Conservation (phyloP, 768 basidiomycete species). For the Daedalea quercina region DNA sequence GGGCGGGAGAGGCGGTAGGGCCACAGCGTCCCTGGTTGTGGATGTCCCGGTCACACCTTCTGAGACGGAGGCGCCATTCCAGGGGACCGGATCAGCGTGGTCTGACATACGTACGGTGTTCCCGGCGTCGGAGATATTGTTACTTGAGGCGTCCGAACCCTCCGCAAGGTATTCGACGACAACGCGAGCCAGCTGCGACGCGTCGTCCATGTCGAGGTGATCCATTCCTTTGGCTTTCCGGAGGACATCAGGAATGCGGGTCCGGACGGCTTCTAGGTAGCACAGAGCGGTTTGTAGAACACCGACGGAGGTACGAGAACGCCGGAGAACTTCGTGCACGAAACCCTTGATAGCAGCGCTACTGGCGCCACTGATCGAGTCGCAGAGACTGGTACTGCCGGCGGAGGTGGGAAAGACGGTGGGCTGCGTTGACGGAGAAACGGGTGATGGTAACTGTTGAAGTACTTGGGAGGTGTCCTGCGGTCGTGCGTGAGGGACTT, state of each 20-base stretch:
- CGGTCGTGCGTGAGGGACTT: neutral
- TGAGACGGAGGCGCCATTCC: neutral
- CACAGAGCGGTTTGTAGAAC: slow-evolving; percentile 85
- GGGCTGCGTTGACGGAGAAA: slow-evolving; percentile 42
- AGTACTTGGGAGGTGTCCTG: neutral
- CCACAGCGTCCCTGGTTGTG: slow-evolving; percentile 5
- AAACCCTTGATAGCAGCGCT: slow-evolving; percentile 66
- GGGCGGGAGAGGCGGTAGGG: slow-evolving; percentile 18
- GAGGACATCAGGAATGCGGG: slow-evolving; percentile 57
- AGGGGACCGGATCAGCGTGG: slow-evolving; percentile 1
- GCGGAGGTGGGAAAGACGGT: slow-evolving; percentile 20
- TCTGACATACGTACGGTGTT: slow-evolving; percentile 8
- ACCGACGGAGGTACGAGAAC: slow-evolving; percentile 77
- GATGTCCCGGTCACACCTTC: neutral
- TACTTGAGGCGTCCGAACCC: neutral
- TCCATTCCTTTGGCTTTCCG: slow-evolving; percentile 24
- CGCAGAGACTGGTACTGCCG: neutral
- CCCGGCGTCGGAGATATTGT: neutral
- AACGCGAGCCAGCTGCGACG: neutral
- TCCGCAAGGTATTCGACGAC: neutral
- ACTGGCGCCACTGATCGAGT: slow-evolving; percentile 11
- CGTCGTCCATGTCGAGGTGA: neutral
- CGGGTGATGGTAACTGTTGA: slow-evolving; percentile 48
- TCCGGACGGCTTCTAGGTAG: slow-evolving; percentile 79
- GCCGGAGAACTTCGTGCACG: slow-evolving; percentile 83